Evolutionary conservation across 2,329 filamentous ascomycete species (phyloP).

Genomic region (Zasmidium citrigriseum): DNA sequence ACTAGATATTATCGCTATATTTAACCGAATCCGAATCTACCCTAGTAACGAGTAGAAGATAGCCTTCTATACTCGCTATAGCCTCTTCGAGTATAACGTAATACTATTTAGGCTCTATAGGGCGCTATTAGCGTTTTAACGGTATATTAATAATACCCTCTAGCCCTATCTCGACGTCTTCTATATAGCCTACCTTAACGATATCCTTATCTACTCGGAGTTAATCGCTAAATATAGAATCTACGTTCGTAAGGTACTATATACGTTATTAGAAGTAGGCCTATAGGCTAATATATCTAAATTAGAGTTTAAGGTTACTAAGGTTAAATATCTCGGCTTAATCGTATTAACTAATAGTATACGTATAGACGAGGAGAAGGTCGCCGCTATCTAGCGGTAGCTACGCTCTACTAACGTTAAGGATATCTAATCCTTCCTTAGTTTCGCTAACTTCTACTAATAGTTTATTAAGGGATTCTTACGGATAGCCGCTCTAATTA

Average conservation of each 20-base stretch:
- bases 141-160: conserved; percentile 6
- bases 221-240: conserved; percentile 28
- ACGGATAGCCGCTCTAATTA: background rate
- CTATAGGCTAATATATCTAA: conserved; percentile 13
- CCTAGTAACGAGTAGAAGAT: conserved; percentile 1
- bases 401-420: background rate
- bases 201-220: conserved; percentile 32
- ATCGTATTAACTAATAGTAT: conserved; percentile 26
- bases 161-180: conserved; percentile 26
- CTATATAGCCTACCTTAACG: conserved; percentile 26
- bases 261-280: conserved; percentile 6
- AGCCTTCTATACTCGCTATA: conserved; percentile 2
- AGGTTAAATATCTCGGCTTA: conserved; percentile 31
- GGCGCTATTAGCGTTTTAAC: background rate
- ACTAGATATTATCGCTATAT: conserved; percentile 5
- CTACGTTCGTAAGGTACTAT: conserved; percentile 27
- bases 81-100: background rate
- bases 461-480: conserved; percentile 1
- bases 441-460: background rate
- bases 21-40: background rate
- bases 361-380: conserved; percentile 18
- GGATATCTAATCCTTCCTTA: conserved; percentile 6
- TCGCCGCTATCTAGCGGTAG: conserved; percentile 4
- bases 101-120: background rate
- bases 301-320: conserved; percentile 20